A percentile compares a stretch with the other conserved stretches of the same genome.
Evolutionary conservation across 179 eudicot genomes (phyloP).

Genomic region (Silene coronaria): DNA sequence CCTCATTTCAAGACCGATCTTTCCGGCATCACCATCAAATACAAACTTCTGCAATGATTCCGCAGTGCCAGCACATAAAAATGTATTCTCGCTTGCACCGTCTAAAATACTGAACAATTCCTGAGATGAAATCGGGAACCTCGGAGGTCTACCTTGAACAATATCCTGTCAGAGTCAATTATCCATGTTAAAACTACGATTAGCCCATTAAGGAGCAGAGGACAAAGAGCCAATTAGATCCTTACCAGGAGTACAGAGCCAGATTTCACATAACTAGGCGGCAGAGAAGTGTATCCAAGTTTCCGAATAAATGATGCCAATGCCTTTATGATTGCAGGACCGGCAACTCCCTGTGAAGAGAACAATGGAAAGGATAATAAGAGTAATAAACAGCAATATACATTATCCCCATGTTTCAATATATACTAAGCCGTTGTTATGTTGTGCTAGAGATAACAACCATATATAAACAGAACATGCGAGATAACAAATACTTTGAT

Average conservation of each 20-base stretch:
- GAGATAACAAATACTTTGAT: background rate
- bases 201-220: background rate
- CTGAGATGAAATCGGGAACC: constrained; percentile 58
- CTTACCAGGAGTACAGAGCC: constrained; percentile 74
- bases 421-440: background rate
- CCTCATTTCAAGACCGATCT: constrained; percentile 73
- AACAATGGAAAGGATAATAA: constrained; percentile 8
- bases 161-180: constrained; percentile 54
- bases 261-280: constrained; percentile 60
- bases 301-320: constrained; percentile 51
- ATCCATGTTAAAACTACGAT: background rate
- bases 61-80: constrained; percentile 82
- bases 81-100: constrained; percentile 93
- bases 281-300: constrained; percentile 56
- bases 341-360: constrained; percentile 57
- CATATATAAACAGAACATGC: background rate
- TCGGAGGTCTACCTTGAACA: constrained; percentile 58
- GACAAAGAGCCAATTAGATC: background rate
- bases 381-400: background rate
- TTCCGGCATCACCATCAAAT: constrained; percentile 79
- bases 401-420: background rate
- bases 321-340: constrained; percentile 48
- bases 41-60: constrained; percentile 73
- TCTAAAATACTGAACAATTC: constrained; percentile 77
- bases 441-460: background rate